phyloP scores from a whole-genome alignment of 495 filamentous ascomycete genomes.

The Pyronema domesticum region DNA sequence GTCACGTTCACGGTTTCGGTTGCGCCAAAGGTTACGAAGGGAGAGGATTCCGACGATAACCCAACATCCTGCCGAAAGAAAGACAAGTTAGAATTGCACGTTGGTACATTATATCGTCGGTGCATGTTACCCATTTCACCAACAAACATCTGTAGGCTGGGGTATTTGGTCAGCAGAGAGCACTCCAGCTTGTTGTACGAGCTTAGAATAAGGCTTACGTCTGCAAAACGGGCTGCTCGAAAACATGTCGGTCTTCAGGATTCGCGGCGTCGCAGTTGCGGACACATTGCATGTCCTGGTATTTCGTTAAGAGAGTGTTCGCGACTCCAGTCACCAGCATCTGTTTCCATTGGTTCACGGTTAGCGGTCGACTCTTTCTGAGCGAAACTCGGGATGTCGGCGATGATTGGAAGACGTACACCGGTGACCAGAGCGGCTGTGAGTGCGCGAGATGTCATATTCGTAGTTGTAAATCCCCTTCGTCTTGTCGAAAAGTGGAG shows the following conservation, averaged over 20 bases:
- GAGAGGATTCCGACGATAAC: slow-evolving; percentile 45
- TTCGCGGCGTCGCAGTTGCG: slow-evolving; percentile 65
- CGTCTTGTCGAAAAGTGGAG: background rate
- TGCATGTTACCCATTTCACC: slow-evolving; percentile 20
- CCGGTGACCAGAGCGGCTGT: background rate
- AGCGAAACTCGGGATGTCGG: background rate
- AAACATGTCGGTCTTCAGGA: slow-evolving; percentile 45
- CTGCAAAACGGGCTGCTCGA: slow-evolving; percentile 93
- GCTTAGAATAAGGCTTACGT: slow-evolving; percentile 40
- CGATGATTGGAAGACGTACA: background rate
- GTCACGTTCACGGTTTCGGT: slow-evolving; percentile 8
- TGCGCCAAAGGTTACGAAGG: slow-evolving; percentile 38
- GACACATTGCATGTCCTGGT: slow-evolving; percentile 97
- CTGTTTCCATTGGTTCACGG: slow-evolving; percentile 1
- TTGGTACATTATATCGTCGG: background rate
- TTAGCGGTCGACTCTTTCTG: background rate
- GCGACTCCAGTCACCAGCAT: slow-evolving; percentile 58
- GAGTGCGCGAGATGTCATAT: background rate
- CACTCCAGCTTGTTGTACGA: slow-evolving; percentile 32
- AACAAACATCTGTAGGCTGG: slow-evolving; percentile 26
- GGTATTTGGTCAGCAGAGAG: background rate
- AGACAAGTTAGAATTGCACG: background rate
- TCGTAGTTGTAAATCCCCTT: background rate
- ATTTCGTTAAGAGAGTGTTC: slow-evolving; percentile 94
- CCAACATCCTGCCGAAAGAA: slow-evolving; percentile 16